phyloP scores from a whole-genome alignment of 176 grass and related monocot species.

The Themeda triandra region DNA sequence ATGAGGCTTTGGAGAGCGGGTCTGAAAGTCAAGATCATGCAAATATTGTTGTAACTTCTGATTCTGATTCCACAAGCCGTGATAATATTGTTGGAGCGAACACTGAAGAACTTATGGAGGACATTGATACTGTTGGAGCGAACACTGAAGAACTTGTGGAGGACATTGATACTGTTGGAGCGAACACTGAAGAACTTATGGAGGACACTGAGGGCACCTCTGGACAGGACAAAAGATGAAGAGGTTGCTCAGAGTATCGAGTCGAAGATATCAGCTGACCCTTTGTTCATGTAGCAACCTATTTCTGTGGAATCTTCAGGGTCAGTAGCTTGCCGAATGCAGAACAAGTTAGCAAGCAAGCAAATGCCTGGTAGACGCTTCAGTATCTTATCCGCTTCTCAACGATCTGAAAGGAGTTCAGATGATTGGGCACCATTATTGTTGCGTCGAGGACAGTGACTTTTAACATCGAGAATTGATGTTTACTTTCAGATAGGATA shows the following conservation, averaged over 20 bases:
- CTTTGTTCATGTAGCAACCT: background rate
- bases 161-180: too few relatives aligned
- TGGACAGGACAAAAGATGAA: slow-evolving; percentile 28
- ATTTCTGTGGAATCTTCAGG: background rate
- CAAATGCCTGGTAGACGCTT: background rate
- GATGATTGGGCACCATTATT: background rate
- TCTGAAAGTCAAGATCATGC: background rate
- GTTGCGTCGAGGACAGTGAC: background rate
- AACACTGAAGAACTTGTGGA: too few relatives aligned
- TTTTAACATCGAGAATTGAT: background rate
- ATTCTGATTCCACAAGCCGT: slow-evolving; percentile 17
- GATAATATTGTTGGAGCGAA: background rate
- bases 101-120: background rate
- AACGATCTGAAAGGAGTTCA: background rate
- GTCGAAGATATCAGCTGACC: slow-evolving; percentile 35
- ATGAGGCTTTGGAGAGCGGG: background rate
- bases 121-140: too few relatives aligned
- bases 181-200: too few relatives aligned
- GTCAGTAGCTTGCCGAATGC: background rate
- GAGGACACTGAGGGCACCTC: slow-evolving; percentile 7
- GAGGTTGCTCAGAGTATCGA: slow-evolving; percentile 32
- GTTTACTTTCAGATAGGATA: background rate
- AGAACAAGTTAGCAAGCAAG: background rate
- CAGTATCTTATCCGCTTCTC: background rate
- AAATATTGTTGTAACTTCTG: slow-evolving; percentile 10